Evolutionary conservation across 495 filamentous ascomycete genomes (phyloP), one percentile per base, ranked within the genome.

Genomic region (Daldinia decipiens): DNA sequence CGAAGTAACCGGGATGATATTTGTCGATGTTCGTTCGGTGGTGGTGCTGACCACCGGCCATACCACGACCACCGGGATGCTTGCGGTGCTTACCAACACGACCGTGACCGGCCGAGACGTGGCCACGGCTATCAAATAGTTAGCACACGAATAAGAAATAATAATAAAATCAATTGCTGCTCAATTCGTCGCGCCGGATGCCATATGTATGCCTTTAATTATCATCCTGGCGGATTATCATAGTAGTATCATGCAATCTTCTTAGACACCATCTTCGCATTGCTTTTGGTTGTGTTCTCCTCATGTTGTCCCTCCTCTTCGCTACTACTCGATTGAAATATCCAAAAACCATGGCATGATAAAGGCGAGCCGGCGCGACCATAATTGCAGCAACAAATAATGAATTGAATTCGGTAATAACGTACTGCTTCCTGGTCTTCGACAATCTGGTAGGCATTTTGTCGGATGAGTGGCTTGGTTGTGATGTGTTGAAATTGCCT

Each of bases 11-110:
- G 40, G 75, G 76, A 32, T 79, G 79, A 74, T 78, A 78, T 34
- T 95, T 95, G 84, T 97, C 93, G 75, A 97, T 84, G 85, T 97
- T 97, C 76, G 93, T 97, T 70, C 92, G 85, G 88, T 95, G 93
- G 86, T 97, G 94, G 86, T 97, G 94, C 85, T 92, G 89, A 87
- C 93, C 94, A 93, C 93, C 94, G 81, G 94, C 94, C 85, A 96
- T 90, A 93, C 92, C 93, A 82, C 92, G 90, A 89, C 92, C 92
- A 93, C 92, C 92, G 79, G 91, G 91, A 79, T 92, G 91, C 90
- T 95, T 97, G 76, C 93, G 87, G 88, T 95, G 93, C 87, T 96
- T 95, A 76, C 93, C 93, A 76, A 96, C 79, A 86, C 94, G 92
- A 85, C 94, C 93, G 81, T 96, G 86, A 86, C 94, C 94, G 85